phyloP scores from a whole-genome alignment of 805 yeast species.

The Wickerhamomyces bisporus region DNA sequence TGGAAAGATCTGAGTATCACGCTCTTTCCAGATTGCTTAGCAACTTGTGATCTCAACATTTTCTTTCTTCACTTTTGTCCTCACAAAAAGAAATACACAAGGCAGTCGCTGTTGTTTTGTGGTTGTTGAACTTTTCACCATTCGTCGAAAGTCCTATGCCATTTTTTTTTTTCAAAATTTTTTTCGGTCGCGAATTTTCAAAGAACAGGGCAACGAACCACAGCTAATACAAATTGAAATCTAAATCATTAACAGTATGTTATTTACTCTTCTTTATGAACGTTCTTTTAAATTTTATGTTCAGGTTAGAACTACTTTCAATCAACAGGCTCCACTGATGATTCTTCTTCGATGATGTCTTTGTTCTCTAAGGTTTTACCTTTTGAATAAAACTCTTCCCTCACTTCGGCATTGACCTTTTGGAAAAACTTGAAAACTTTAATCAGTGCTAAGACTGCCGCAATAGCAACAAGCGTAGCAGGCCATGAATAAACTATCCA shows the following conservation, averaged over 20 bases:
- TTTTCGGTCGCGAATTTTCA: too few relatives aligned
- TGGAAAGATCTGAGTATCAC: conserved; percentile 20
- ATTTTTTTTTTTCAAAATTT: too few relatives aligned
- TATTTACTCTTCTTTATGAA: too few relatives aligned
- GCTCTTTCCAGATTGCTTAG: background rate
- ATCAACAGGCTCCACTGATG: background rate
- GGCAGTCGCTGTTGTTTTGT: too few relatives aligned
- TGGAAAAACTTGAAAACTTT: conserved; percentile 5
- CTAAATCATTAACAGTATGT: too few relatives aligned
- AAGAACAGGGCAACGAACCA: too few relatives aligned
- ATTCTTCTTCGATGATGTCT: conserved; percentile 5
- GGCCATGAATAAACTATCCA: conserved; percentile 20
- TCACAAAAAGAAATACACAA: background rate
- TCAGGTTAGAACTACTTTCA: too few relatives aligned
- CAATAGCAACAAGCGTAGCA: conserved; percentile 9
- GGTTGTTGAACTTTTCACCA: background rate
- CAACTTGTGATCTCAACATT: background rate
- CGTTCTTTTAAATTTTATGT: too few relatives aligned
- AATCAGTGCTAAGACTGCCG: conserved; percentile 1
- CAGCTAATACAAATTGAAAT: too few relatives aligned
- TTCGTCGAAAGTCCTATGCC: background rate
- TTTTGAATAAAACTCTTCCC: conserved; percentile 50
- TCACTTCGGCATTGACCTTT: conserved; percentile 40
- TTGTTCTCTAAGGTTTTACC: conserved; percentile 46
- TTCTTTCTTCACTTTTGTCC: background rate